Base-by-base conservation (phyloP, 78 protist genomes). In the Dictyostelium capitatum region DNA sequence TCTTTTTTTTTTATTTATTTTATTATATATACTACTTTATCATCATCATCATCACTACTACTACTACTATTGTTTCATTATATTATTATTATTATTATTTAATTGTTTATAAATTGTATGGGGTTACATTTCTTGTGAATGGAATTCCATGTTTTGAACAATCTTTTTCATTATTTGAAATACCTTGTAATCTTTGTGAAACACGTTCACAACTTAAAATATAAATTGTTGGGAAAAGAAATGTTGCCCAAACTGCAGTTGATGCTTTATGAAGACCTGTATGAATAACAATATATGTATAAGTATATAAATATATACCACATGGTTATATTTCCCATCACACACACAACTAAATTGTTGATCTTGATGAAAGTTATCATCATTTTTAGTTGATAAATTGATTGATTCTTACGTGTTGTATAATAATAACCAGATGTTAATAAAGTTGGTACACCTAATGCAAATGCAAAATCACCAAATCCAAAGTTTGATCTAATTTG, bases 121-220 rank as follows among this genome's bases (percentile, higher is more conserved):
- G 53, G 28, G 78, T 70, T 70, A 15, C 41, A 25, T 30, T 77
- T 30, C 30, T 7, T 4, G 48, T 48, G 53, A 77, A 85, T 11
- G 14, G 19, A 15, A 75, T 48, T 19, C 65, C 41, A 30, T 75
- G 50, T 37, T 85, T 85, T 46, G 59, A 28, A 50, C 92, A 85
- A 46, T 85, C 92, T 46, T n/a, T 23, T 64, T 85, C 15, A 48
- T 85, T 85, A 14, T 77, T 78, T 59, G 2, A 48, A 25, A 32
- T 28, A 46, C 92, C 92, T 17, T 4, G 75, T 56, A 85, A 48
- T 85, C 92, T 85, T 48, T 48, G 82, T 25, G 41, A 15, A 41
- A 75, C 82, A 32, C 19, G 78, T 50, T 85, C 69, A 48, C 46
- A 37, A 56, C 56, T 8, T 17, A 73, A 14, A 48, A 53, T 6